Base-by-base conservation (phyloP, 106 monocot species). In the Allium sativum region DNA sequence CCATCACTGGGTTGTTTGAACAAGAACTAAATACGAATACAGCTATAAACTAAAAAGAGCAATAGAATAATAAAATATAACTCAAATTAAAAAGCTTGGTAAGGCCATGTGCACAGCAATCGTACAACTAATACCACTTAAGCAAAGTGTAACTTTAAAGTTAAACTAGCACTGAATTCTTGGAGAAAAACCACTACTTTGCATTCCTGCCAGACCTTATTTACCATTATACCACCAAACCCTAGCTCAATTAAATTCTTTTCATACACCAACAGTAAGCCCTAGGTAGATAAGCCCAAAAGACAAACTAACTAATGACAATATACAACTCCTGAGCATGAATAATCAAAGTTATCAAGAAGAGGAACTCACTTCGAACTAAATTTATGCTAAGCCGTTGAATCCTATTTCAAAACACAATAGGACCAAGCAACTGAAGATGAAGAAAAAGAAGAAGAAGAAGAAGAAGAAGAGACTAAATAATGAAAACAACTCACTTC, bases 401-500 rank as follows among this genome's bases (percentile, higher is more conserved):
- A 31, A 31, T 31, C 31, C 31, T 31, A 31, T 2, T 31, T 31
- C 31, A 31, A 31, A 31, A 31, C 31, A 31, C 31, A 31, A 31
- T 5, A 31, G 31, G 5, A 31, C 31, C 5, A 31, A 31, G 31
- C 31, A 31, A 31, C 0, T 31, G 31, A 31, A 31, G 31, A 31
- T 3, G 31, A 31, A 31, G 31, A 31, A 31, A 5, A 31, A 31
- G 31, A 31, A 31, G 31, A 31, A 31, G 31, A 31, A 31, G 31
- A 31, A 31, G 31, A 31, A 31, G 31, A 31, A 31, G 3, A 31
- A 3, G 4, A 31, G 5, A 21, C 12, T 44, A 31, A 52, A 44
- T 44, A 20, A 47, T 12, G n/a, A 16, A 52, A 55, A 60, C 15
- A 53, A 55, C 64, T 64, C 40, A 91, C 96, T 81, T 96, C 80